Evolutionary conservation across 2,329 filamentous ascomycete species (phyloP), one percentile per base, ranked within the genome.

Genomic region (Orbilia oligospora): DNA sequence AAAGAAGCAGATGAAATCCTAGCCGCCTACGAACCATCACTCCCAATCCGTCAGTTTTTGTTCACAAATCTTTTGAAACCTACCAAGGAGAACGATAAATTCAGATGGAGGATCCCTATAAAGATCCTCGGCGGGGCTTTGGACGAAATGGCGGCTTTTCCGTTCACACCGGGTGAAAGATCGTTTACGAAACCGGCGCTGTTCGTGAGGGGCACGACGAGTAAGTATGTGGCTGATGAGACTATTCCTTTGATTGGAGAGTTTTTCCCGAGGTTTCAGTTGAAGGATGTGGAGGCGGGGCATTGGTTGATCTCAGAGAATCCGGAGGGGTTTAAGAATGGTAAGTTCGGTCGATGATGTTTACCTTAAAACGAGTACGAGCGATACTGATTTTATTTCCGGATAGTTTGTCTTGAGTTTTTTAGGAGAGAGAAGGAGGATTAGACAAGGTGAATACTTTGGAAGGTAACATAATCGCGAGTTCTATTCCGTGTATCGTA

Each of bases 251-350:
- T 91, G 18, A 91, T 96, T 81, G 92, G 93, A 2, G 88, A 90
- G 80, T 96, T 97, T 85, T 97, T 97, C 83, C 93, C 93, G 10
- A 87, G 87, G 24, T 97, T 96, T 82, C 86, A 89, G 83, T 82
- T 96, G 33, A 89, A 87, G 61, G 91, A 95, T 84, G 86, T 97
- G 36, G 91, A 96, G 44, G 88, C 91, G 8, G 93, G 93, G 0
- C 93, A 97, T 84, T 97, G 93, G 93, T 86, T 97, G 4, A 94
- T 95, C 80, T 93, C 92, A n/a, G 93, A 97, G 86, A 91, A 93
- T 81, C 93, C 93, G 0, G 90, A 93, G 83, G 90, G 87, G 9
- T 97, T 97, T 81, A 89, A 91, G 83, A 86, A 88, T 87, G 91
- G 92, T 93, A 83, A 83, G 88, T 83, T 55, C 12, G 14, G 14